Evolutionary conservation across 1,139 yeast genomes (phyloP).

Genomic region (Lodderomyces orthopsilosis): DNA sequence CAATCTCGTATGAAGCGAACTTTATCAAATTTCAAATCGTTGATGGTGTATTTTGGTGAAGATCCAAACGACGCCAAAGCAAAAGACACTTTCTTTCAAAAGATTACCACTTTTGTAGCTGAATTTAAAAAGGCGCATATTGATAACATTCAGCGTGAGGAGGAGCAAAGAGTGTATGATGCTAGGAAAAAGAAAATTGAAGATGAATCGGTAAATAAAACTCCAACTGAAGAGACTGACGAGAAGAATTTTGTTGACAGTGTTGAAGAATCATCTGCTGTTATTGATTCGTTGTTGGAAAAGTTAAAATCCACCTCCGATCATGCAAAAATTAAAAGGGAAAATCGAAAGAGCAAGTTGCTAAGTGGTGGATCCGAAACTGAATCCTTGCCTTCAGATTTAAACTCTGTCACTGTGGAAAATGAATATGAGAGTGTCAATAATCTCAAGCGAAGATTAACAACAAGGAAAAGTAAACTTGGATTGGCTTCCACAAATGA

Average conservation of each 20-base stretch:
- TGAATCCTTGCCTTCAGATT: neutral
- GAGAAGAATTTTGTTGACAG: constrained; percentile 17
- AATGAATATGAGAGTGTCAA: constrained; percentile 42
- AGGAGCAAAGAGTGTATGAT: constrained; percentile 42
- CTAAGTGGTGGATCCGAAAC: neutral
- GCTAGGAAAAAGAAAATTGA: constrained; percentile 36
- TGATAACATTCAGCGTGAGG: constrained; percentile 48
- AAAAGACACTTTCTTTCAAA: constrained; percentile 36
- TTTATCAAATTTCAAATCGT: constrained; percentile 49
- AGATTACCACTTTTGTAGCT: constrained; percentile 35
- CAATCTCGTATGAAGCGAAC: constrained; percentile 57
- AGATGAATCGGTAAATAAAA: constrained; percentile 19
- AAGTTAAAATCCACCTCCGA: constrained; percentile 20
- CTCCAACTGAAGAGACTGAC: constrained; percentile 13
- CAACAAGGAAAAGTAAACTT: constrained; percentile 27
- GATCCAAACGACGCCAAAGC: constrained; percentile 55
- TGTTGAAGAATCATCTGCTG: constrained; percentile 23
- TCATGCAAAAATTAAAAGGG: neutral
- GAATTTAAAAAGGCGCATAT: constrained; percentile 46
- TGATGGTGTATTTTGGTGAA: constrained; percentile 86
- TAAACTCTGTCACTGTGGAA: constrained; percentile 2
- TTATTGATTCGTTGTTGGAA: constrained; percentile 39
- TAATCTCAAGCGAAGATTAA: constrained; percentile 36
- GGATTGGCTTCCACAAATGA: constrained; percentile 16
- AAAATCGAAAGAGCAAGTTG: neutral